Conservation (phyloP, 148 eudicot genomes). For the Rhododendron simsii region DNA sequence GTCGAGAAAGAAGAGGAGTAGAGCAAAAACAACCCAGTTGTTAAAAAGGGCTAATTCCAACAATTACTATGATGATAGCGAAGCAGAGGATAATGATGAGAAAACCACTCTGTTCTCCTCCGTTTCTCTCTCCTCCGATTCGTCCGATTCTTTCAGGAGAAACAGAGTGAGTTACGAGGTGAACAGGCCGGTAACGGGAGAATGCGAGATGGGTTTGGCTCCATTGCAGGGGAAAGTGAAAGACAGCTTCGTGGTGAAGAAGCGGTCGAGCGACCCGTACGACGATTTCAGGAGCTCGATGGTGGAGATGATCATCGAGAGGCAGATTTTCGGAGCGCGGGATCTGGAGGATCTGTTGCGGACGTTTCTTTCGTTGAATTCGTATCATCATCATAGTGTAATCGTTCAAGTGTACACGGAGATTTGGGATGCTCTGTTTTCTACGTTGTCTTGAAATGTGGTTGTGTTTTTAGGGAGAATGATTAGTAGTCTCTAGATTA, state of each 20-base stretch:
- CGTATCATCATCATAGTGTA: slow-evolving; percentile 16
- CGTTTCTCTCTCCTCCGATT: no score
- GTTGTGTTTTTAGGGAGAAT: background rate
- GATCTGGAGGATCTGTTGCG: slow-evolving; percentile 18
- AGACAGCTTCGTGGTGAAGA: slow-evolving; percentile 19
- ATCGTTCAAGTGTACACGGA: slow-evolving; percentile 18
- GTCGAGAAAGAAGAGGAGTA: background rate
- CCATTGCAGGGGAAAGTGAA: background rate
- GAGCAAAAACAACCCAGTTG: slow-evolving; percentile 16
- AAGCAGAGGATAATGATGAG: slow-evolving; percentile 17
- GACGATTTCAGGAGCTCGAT: slow-evolving; percentile 21
- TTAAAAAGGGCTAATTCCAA: slow-evolving; percentile 4
- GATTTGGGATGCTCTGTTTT: slow-evolving; percentile 23
- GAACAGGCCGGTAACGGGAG: background rate
- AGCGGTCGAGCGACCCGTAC: slow-evolving; percentile 19
- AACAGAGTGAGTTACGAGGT: background rate
- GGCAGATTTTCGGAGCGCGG: slow-evolving; percentile 13
- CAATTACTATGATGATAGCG: slow-evolving; percentile 38
- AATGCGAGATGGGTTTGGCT: background rate
- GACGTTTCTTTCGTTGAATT: slow-evolving; percentile 17
- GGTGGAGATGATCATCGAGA: slow-evolving; percentile 27
- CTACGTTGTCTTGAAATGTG: slow-evolving; percentile 4
- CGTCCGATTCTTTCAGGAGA: slow-evolving; percentile 17
- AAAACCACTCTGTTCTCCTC: slow-evolving; percentile 47
- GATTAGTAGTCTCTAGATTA: background rate